These are phyloP conservation scores for Russula griseocarnosa DNA, from an alignment of 768 basidiomycete genomes.

Conservation along the genomic window DNA sequence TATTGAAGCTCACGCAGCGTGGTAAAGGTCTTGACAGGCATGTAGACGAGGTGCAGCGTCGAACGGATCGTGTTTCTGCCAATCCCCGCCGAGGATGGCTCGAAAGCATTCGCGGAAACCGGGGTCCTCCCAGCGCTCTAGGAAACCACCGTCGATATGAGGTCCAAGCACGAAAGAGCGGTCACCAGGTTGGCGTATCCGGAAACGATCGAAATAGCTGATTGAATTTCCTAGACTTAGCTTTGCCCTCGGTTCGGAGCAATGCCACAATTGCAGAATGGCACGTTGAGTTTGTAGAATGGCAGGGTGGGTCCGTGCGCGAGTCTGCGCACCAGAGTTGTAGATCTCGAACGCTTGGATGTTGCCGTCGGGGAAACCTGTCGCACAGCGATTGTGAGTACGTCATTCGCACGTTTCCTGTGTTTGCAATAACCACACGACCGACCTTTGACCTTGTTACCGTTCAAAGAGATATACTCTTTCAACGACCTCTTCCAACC, in stretches of 20 bases:
- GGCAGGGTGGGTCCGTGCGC: conserved; percentile 63
- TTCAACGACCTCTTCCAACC: conserved; percentile 53
- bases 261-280: conserved; percentile 58
- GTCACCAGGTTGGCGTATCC: conserved; percentile 71
- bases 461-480: conserved; percentile 52
- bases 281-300: conserved; percentile 54
- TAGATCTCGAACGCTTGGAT: conserved; percentile 75
- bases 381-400: neutral
- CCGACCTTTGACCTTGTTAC: conserved; percentile 46
- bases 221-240: conserved; percentile 55
- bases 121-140: conserved; percentile 73
- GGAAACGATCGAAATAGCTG: conserved; percentile 73
- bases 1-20: conserved; percentile 20
- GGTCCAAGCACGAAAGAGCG: conserved; percentile 62
- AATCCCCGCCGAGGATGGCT: conserved; percentile 57
- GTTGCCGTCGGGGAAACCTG: conserved; percentile 64
- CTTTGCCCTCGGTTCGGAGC: conserved; percentile 41
- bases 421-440: conserved; percentile 10
- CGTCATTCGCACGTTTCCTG: neutral
- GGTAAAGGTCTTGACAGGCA: conserved; percentile 39
- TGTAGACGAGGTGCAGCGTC: conserved; percentile 55
- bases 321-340: conserved; percentile 58
- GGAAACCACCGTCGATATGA: conserved; percentile 57
- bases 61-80: conserved; percentile 65
- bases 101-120: conserved; percentile 55